Base-by-base conservation (phyloP, 352 stramenopile genomes). In the Globisporangium middletonii region DNA sequence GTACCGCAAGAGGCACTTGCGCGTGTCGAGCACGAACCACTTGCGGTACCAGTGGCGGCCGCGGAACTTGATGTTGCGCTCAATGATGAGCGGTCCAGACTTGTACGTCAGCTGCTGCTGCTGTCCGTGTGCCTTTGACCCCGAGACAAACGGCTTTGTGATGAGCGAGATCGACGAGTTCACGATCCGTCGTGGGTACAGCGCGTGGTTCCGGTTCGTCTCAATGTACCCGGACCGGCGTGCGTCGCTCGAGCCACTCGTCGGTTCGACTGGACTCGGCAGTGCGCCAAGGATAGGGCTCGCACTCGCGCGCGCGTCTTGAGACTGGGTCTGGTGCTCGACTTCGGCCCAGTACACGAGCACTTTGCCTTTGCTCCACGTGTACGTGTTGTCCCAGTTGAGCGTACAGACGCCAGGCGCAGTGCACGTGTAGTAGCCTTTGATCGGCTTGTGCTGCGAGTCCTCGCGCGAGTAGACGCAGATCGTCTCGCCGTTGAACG, bases 341-440 rank as follows among this genome's bases (percentile, higher is more conserved):
- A 92, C 75, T 56, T 89, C 81, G 12, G 81, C 77, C 77, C 77
- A 88, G 64, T 92, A 92, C 26, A 89, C 74, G 3, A 92, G 57
- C 23, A 86, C 72, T 45, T 92, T 92, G 52, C 60, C 71, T 47
- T 89, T 88, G 59, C 79, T 85, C 81, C 81, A 92, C 27, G 78
- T 89, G 63, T 89, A 92, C 57, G 81, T 89, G 60, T 92, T 92
- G 65, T 92, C 81, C 81, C 81, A 92, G 26, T 79, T 84, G 11
- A 92, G 69, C 15, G 74, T 82, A 48, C 77, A 86, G 15, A 71
- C 79, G 0, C 81, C 81, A n/a, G 79, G 65, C 4, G 57, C 47
- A 0, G 55, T 50, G 52, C 75, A 89, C 35, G 69, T 69, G 64
- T 87, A 89, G 52, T 73, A 78, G 0, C 81, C 81, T 46, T 83